Conservation (phyloP, 306 rosid species). For the Lathyrus tuberosus region DNA sequence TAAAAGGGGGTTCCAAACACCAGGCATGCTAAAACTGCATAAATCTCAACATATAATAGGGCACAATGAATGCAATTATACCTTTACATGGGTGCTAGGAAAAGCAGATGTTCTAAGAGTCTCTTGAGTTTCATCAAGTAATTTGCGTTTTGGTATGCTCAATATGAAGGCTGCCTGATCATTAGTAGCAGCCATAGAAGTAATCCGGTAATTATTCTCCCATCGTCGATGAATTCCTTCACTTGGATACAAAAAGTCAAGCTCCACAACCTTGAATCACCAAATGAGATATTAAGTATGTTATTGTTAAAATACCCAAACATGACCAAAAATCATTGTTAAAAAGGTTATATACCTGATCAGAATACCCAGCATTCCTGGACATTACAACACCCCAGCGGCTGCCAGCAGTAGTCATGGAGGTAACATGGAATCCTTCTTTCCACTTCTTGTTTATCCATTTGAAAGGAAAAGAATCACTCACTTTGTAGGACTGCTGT, state of each 20-base stretch:
- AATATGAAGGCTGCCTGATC: constrained; percentile 96
- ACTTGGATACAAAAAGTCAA: constrained; percentile 90
- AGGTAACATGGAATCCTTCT: constrained; percentile 95
- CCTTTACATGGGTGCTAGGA: constrained; percentile 97
- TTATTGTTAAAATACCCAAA: neutral
- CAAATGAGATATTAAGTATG: constrained; percentile 18
- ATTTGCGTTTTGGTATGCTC: constrained; percentile 89
- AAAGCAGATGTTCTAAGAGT: constrained; percentile 93
- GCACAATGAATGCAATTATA: constrained; percentile 41
- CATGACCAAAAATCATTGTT: constrained; percentile 5
- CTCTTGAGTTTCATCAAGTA: constrained; percentile 87
- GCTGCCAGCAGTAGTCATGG: constrained; percentile 93
- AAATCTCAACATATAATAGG: neutral
- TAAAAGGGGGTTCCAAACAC: constrained; percentile 6
- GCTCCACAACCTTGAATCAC: constrained; percentile 81
- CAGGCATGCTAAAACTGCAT: constrained; percentile 8
- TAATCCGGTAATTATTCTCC: constrained; percentile 86
- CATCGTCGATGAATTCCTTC: constrained; percentile 92
- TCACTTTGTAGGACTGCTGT: constrained; percentile 92
- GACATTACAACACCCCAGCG: constrained; percentile 99
- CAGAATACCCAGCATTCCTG: constrained; percentile 90
- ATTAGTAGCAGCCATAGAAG: constrained; percentile 90
- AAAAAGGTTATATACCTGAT: constrained; percentile 59
- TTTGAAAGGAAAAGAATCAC: constrained; percentile 89
- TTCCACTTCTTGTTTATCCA: constrained; percentile 98